Percentiles rank a stretch among this genome's conserved stretches.
Evolutionary conservation across 495 filamentous ascomycete genomes (phyloP).

Genomic region (Letharia columbiana): DNA sequence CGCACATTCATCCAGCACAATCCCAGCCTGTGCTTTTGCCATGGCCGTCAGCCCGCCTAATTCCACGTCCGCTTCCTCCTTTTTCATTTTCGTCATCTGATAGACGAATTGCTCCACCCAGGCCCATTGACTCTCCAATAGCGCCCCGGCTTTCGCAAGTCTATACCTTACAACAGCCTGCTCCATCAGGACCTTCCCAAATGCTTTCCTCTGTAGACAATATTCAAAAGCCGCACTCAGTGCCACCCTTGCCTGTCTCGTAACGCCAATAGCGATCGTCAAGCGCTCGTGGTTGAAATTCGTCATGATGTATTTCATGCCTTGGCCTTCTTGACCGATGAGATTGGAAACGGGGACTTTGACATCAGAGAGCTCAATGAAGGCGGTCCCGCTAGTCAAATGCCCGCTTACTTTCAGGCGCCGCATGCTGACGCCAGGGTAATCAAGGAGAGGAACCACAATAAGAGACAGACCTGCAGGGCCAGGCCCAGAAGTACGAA

Average conservation of each 20-base stretch:
- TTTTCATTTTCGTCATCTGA: slow-evolving; percentile 53
- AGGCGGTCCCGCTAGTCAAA: slow-evolving; percentile 58
- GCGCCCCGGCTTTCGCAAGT: slow-evolving; percentile 59
- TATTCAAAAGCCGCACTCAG: slow-evolving; percentile 59
- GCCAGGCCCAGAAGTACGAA: slow-evolving; percentile 59
- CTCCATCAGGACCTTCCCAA: slow-evolving; percentile 63
- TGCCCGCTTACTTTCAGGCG: slow-evolving; percentile 54
- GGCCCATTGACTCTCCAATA: slow-evolving; percentile 61
- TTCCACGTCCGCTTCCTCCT: slow-evolving; percentile 54
- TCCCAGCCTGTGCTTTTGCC: slow-evolving; percentile 61
- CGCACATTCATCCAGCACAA: slow-evolving; percentile 62
- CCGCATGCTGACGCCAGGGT: slow-evolving; percentile 57
- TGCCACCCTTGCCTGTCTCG: slow-evolving; percentile 55
- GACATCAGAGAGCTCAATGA: slow-evolving; percentile 68
- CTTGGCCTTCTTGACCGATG: slow-evolving; percentile 59
- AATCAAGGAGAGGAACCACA: slow-evolving; percentile 55
- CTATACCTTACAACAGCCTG: slow-evolving; percentile 66
- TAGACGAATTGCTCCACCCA: slow-evolving; percentile 72
- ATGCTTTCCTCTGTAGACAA: slow-evolving; percentile 62
- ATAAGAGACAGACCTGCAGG: slow-evolving; percentile 54
- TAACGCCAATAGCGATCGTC: slow-evolving; percentile 53
- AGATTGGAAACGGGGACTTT: slow-evolving; percentile 60
- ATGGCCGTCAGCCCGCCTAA: slow-evolving; percentile 62
- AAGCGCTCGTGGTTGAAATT: slow-evolving; percentile 81
- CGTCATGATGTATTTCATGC: slow-evolving; percentile 71